phyloP scores from a whole-genome alignment of 345 rosid genomes.

The Garcia nutans region DNA sequence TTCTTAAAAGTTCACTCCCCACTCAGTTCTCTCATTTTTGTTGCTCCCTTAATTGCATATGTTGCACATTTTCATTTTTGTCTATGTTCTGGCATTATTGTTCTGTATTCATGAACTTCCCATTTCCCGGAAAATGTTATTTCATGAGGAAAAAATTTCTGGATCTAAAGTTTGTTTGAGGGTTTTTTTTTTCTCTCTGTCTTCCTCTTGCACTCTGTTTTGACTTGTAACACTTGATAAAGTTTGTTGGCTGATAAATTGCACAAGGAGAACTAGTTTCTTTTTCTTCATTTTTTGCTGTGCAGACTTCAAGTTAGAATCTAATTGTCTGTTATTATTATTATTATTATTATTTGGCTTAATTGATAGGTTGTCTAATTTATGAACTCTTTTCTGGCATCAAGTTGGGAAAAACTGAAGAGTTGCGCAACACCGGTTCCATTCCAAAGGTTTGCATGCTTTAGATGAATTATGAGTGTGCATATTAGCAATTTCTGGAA shows the following conservation, averaged over 20 bases:
- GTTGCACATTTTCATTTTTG: background rate
- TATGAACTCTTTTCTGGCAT: conserved; percentile 86
- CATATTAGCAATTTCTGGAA: too few species aligned
- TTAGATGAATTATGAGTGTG: too few species aligned
- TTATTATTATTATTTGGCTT: background rate
- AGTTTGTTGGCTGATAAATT: background rate
- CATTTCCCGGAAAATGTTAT: background rate
- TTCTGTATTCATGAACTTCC: background rate
- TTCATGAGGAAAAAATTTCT: background rate
- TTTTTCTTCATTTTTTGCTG: background rate
- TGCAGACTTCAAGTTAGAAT: background rate
- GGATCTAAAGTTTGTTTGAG: background rate
- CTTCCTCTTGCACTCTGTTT: background rate
- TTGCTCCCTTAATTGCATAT: background rate
- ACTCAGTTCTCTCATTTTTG: background rate
- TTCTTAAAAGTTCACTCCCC: background rate
- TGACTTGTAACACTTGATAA: background rate
- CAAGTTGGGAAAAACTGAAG: conserved; percentile 90
- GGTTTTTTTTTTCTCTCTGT: background rate
- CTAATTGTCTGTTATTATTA: conserved; percentile 8
- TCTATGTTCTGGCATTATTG: background rate
- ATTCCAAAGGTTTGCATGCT: conserved; percentile 73
- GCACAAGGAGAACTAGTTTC: background rate
- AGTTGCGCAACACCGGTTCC: conserved; percentile 84
- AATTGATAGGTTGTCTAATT: conserved; percentile 73